Evolutionary conservation across 805 yeast genomes (phyloP), one percentile per base, ranked within the genome.

Genomic region (Candida awuae): DNA sequence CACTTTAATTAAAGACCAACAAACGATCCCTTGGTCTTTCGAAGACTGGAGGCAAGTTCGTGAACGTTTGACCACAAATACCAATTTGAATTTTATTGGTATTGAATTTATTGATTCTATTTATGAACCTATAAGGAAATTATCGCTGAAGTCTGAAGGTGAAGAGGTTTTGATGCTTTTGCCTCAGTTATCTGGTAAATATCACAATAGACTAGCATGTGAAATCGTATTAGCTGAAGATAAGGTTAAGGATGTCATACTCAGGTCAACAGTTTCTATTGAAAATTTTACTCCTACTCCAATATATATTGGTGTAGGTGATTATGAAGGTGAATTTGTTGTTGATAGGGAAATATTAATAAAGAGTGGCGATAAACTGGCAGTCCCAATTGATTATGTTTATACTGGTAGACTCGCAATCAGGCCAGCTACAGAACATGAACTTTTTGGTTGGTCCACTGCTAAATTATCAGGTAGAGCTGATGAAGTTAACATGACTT

Each of bases 1-100:
- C 13, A 65, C 69, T 0, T 28, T 50, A 0, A 53, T 84, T 13
- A 58, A 63, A 29, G 67, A 76, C 37, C 72, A 73, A 2, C 75
- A 72, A 5, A 58, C 60, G 4, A 55, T 74, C 4, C 81, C 84
- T 1, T 92, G 97, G 97, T 78, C 87, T 29, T 94, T 94, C 64
- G 95, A 88, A 52, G 96, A 90, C 54, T 92, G 97, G 97, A 70
- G 84, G 45, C 70, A 70, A 22, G 73, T 87, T 18, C 78, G 98
- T 58, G 95, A 90, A 53, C 76, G 77, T 39, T 63, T 88, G 40
- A 79, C 75, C 44, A 73, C 81, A 4, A 81, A 81, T 39, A 75
- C 70, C 30, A 73, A 71, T 15, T 67, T 66, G n/a, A 79, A 77
- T 33, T 63, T 69, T 4, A 59, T 90, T 22, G 86, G 83, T 0